These are phyloP conservation scores for Cryphonectria radicalis DNA, from an alignment of 2,329 filamentous ascomycete genomes.

Conservation along the genomic window DNA sequence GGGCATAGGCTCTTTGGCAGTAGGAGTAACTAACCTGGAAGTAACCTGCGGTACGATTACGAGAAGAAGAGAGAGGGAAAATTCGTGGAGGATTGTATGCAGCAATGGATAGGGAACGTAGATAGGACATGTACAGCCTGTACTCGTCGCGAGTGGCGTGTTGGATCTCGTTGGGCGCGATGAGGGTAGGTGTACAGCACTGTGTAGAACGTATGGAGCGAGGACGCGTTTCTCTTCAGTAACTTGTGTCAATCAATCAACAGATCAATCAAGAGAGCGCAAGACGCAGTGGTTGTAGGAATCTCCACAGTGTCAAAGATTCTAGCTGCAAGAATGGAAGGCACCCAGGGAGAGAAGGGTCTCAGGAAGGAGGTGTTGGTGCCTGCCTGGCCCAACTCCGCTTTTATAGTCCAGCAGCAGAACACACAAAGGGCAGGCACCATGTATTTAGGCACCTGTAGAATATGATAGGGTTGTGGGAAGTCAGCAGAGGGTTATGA, in stretches of 20 bases:
- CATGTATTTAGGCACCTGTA: background rate
- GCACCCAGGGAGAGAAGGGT: background rate
- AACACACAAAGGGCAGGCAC: background rate
- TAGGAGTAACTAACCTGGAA: background rate
- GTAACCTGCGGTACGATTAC: background rate
- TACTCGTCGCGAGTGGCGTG: background rate
- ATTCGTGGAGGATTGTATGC: background rate
- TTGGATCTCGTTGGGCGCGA: background rate
- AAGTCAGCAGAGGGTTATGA: background rate
- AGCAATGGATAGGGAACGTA: background rate
- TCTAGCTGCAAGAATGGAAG: background rate
- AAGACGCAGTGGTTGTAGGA: background rate
- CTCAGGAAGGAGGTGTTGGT: background rate
- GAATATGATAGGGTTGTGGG: no score
- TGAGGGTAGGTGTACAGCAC: background rate
- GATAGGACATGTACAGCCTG: background rate
- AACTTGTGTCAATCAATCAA: background rate
- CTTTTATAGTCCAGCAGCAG: background rate
- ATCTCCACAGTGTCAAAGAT: background rate
- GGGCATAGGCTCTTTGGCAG: background rate
- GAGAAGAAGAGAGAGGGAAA: background rate
- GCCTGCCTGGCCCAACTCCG: background rate
- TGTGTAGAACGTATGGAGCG: background rate
- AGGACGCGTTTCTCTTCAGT: background rate
- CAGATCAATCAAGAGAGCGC: background rate